These are phyloP conservation scores for Austroboletus novae-zelandiae DNA, from an alignment of 1,284 basidiomycete genomes.

Conservation along the genomic window DNA sequence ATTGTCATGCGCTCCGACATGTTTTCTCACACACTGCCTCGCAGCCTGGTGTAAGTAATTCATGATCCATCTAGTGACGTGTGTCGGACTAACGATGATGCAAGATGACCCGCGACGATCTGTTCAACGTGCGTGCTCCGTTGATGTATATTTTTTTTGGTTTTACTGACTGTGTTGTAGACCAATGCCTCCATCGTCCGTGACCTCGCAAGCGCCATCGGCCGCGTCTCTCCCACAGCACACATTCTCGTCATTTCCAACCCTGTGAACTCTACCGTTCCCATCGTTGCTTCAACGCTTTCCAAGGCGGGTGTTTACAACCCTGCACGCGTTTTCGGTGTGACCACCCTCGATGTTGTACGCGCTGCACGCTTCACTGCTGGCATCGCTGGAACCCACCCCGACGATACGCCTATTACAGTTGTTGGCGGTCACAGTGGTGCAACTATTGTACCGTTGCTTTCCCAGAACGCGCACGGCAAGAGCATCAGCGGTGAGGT, in stretches of 20 bases:
- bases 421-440: slow-evolving; percentile 98
- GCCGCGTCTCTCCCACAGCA: slow-evolving; percentile 85
- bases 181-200: slow-evolving; percentile 96
- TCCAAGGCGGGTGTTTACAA: slow-evolving; percentile 95
- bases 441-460: slow-evolving; percentile 91
- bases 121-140: slow-evolving; percentile 83
- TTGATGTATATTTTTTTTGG: neutral
- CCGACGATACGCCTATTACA: slow-evolving; percentile 72
- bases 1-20: slow-evolving; percentile 1
- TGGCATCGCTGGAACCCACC: slow-evolving; percentile 65
- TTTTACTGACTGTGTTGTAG: slow-evolving; percentile 36
- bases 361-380: slow-evolving; percentile 92
- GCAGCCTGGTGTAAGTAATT: slow-evolving; percentile 67
- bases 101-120: slow-evolving; percentile 96
- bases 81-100: slow-evolving; percentile 26
- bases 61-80: slow-evolving; percentile 13
- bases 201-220: slow-evolving; percentile 89
- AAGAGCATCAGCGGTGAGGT: slow-evolving; percentile 59
- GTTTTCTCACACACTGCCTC: slow-evolving; percentile 27
- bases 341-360: slow-evolving; percentile 97
- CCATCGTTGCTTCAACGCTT: slow-evolving; percentile 92
- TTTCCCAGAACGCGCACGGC: slow-evolving; percentile 76
- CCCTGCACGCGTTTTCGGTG: slow-evolving; percentile 76
- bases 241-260: slow-evolving; percentile 97
- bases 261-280: slow-evolving; percentile 94